These are phyloP conservation scores for Tulasnella sp. DNA, from an alignment of 768 basidiomycete species.

Conservation along the genomic window DNA sequence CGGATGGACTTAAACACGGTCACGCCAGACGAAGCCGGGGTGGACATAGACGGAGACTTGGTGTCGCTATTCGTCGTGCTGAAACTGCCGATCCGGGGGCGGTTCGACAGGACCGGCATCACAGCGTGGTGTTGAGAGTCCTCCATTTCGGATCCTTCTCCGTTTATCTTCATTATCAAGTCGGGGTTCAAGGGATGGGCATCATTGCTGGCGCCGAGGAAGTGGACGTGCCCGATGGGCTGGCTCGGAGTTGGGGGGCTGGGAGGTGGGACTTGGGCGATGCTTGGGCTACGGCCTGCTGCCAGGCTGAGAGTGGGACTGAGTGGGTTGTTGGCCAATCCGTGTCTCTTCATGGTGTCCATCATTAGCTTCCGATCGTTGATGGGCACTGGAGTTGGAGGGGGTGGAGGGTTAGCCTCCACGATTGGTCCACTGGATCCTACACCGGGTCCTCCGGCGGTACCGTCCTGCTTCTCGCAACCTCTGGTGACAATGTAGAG, in stretches of 20 bases:
- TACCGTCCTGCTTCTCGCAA: neutral
- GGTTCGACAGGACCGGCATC: neutral
- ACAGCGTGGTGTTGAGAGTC: neutral
- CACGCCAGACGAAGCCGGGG: neutral
- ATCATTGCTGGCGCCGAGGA: neutral
- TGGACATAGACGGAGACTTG: neutral
- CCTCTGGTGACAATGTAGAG: conserved; percentile 36
- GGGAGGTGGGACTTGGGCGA: neutral
- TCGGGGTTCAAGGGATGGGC: too few species aligned
- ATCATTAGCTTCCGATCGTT: neutral
- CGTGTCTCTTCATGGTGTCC: neutral
- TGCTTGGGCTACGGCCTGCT: neutral
- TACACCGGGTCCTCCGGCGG: too few species aligned
- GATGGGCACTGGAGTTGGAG: neutral
- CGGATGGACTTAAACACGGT: neutral
- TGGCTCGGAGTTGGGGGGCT: neutral
- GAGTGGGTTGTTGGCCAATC: neutral
- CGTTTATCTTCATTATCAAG: neutral
- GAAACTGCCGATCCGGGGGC: neutral
- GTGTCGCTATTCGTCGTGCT: neutral
- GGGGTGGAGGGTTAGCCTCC: neutral
- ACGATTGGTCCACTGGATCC: too few species aligned
- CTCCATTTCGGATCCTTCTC: neutral
- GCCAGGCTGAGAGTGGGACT: neutral
- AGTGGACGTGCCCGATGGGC: neutral